Evolutionary conservation across 306 rosid species (phyloP).

Genomic region (Hippophae gyantsensis): DNA sequence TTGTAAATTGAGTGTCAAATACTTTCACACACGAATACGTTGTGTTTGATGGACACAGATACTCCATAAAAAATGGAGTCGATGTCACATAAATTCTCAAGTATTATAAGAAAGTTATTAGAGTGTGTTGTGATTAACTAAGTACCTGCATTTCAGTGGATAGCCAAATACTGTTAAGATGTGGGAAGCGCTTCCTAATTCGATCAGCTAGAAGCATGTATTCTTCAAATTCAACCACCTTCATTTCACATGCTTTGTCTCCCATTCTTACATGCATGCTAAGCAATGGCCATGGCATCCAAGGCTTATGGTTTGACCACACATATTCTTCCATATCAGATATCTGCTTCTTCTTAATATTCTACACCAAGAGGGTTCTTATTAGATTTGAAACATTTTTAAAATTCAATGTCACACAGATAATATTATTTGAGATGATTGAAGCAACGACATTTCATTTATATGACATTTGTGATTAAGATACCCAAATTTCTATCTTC

Average conservation of each 20-base stretch:
- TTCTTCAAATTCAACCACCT: slow-evolving; percentile 55
- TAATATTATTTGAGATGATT: no score
- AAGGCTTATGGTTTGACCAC: slow-evolving; percentile 82
- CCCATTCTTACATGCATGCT: slow-evolving; percentile 94
- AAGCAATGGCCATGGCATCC: slow-evolving; percentile 79
- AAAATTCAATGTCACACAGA: no score
- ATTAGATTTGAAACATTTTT: no score
- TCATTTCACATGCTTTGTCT: slow-evolving; percentile 92
- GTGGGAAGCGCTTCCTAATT: slow-evolving; percentile 58
- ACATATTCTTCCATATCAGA: slow-evolving; percentile 70
- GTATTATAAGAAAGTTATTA: no score
- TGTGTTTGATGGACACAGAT: no score
- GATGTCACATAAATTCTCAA: no score
- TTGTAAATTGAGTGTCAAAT: no score
- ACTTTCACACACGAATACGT: no score
- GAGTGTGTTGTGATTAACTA: no score
- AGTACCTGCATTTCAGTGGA: slow-evolving; percentile 87
- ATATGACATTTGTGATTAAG: not conserved
- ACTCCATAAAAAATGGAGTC: no score
- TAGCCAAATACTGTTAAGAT: slow-evolving; percentile 60
- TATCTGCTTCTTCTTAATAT: slow-evolving; percentile 11
- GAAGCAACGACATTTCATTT: no score
- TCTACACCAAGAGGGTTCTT: slow-evolving; percentile 22
- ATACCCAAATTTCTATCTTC: not conserved
- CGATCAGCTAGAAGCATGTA: slow-evolving; percentile 66